Evolutionary conservation across 2,329 filamentous ascomycete genomes (phyloP).

Genomic region (Aureobasidium namibiae): DNA sequence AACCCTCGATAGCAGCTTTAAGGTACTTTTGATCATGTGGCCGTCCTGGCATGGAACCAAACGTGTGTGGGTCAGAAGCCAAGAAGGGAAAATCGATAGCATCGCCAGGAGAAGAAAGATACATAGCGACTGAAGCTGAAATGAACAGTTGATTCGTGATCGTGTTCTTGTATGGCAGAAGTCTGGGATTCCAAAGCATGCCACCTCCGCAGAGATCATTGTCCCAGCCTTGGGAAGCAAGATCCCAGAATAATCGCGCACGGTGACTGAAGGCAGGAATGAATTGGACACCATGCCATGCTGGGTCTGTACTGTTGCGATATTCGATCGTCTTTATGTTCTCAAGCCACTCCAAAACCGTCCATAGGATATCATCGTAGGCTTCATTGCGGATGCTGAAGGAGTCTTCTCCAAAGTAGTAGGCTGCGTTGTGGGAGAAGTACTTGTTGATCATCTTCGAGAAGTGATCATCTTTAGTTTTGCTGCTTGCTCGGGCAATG

Average conservation of each 20-base stretch:
- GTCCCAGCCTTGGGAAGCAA: conserved; percentile 75
- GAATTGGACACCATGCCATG: conserved; percentile 73
- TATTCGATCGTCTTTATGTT: conserved; percentile 64
- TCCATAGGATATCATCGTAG: conserved; percentile 93
- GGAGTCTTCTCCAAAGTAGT: conserved; percentile 80
- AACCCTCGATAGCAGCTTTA: conserved; percentile 51
- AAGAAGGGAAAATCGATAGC: conserved; percentile 58
- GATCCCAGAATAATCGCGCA: conserved; percentile 75
- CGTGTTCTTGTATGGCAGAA: conserved; percentile 86
- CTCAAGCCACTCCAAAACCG: conserved; percentile 85
- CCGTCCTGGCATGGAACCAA: conserved; percentile 14
- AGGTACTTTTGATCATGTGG: conserved; percentile 67
- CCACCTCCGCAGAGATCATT: conserved; percentile 71
- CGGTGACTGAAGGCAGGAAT: conserved; percentile 72
- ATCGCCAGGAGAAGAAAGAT: conserved; percentile 78
- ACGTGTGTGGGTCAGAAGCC: conserved; percentile 17
- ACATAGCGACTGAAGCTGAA: conserved; percentile 79
- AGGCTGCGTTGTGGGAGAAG: conserved; percentile 67
- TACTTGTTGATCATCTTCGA: conserved; percentile 55
- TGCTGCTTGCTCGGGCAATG: not conserved
- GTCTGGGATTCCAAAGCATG: conserved; percentile 81
- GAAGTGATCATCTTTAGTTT: not conserved
- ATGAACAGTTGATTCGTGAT: conserved; percentile 92
- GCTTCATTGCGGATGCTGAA: conserved; percentile 68
- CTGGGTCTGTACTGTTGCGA: conserved; percentile 45